Conservation (phyloP, 1,139 yeast genomes). For the Yueomyces sp. region DNA sequence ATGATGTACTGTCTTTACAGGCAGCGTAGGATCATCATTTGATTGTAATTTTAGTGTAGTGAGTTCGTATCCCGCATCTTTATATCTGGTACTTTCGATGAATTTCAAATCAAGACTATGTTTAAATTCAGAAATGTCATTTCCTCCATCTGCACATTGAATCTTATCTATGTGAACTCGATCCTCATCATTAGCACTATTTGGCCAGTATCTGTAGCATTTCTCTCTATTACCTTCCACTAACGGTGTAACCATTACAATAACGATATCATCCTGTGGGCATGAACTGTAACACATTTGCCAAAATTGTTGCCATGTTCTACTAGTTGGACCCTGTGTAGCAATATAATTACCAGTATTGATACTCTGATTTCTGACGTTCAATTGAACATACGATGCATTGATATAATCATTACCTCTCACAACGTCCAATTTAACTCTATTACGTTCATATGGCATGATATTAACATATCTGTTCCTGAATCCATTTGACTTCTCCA, state of each 20-base stretch:
- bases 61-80: conserved; percentile 14
- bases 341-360: conserved; percentile 34
- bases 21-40: conserved; percentile 6
- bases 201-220: conserved; percentile 69
- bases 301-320: conserved; percentile 70
- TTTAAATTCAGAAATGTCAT: conserved; percentile 13
- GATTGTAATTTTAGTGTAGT: conserved; percentile 11
- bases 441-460: conserved; percentile 45
- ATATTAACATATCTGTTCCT: conserved; percentile 45
- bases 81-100: conserved; percentile 7
- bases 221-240: conserved; percentile 47
- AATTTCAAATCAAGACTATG: conserved; percentile 11
- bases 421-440: conserved; percentile 33
- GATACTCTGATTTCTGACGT: conserved; percentile 13
- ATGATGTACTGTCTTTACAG: conserved; percentile 27
- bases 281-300: conserved; percentile 54
- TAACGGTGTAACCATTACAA: conserved; percentile 84
- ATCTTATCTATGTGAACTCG: conserved; percentile 4
- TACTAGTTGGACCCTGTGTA: conserved; percentile 58
- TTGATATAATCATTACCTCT: conserved; percentile 32
- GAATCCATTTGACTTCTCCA: conserved; percentile 18
- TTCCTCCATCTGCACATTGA: conserved; percentile 12
- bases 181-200: conserved; percentile 3
- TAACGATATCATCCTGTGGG: conserved; percentile 35
- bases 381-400: conserved; percentile 29